Conservation (phyloP, 129 eudicot species). For the Smallanthus sonchifolius region DNA sequence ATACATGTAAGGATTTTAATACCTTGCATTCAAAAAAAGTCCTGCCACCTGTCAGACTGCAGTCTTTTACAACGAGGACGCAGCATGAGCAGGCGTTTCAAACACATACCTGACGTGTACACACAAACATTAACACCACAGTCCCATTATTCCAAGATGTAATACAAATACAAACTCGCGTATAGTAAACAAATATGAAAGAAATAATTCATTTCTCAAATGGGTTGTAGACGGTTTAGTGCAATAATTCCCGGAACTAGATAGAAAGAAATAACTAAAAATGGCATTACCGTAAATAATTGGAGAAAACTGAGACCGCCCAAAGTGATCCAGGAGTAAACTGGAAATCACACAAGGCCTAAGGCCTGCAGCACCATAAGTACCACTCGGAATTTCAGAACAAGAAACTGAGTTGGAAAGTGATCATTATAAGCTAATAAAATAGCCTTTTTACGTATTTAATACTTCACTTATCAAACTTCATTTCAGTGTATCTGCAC, state of each 20-base stretch:
- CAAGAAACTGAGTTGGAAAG: constrained; percentile 28
- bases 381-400: constrained; percentile 42
- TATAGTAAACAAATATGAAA: not conserved
- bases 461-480: constrained; percentile 75
- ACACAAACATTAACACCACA: not conserved
- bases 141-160: not conserved
- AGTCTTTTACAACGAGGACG: constrained; percentile 28
- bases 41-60: constrained; percentile 70
- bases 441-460: constrained; percentile 31
- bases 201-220: not conserved
- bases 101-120: constrained; percentile 45
- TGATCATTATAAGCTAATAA: constrained; percentile 39
- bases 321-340: constrained; percentile 54
- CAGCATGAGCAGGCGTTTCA: constrained; percentile 72
- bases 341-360: constrained; percentile 63
- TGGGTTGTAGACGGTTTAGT: not conserved
- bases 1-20: constrained; percentile 4
- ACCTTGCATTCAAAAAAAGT: constrained; percentile 57
- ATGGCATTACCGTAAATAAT: constrained; percentile 46
- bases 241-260: not conserved
- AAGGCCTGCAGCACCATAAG: constrained; percentile 64
- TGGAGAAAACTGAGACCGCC: constrained; percentile 48
- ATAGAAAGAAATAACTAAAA: not conserved
- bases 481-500: constrained; percentile 96
- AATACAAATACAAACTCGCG: not conserved